Evolutionary conservation across 768 basidiomycete genomes (phyloP).

Genomic region (Pisolithus tinctorius): DNA sequence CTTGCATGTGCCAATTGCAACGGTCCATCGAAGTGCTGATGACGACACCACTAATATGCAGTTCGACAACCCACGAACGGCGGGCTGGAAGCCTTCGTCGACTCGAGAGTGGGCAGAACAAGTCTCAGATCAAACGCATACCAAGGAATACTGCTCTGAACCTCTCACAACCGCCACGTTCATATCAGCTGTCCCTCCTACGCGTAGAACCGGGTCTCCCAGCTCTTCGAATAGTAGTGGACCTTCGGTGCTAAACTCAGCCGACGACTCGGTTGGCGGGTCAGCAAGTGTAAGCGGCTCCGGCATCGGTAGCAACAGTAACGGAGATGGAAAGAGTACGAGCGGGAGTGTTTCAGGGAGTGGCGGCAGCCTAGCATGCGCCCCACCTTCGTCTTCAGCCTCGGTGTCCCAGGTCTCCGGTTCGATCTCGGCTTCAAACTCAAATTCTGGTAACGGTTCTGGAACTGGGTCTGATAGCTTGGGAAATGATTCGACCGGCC

Average conservation of each 20-base stretch:
- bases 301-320: slow-evolving; percentile 6
- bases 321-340: slow-evolving; percentile 5
- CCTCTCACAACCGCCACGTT: slow-evolving; percentile 2
- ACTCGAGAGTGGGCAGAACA: slow-evolving; percentile 45
- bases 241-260: slow-evolving; percentile 18
- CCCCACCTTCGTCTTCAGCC: slow-evolving; percentile 8
- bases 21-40: slow-evolving; percentile 7
- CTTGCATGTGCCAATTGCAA: slow-evolving; percentile 23
- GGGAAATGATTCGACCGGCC: background rate
- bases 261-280: slow-evolving; percentile 15
- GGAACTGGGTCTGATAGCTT: slow-evolving; percentile 14
- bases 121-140: slow-evolving; percentile 28
- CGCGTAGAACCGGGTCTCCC: slow-evolving; percentile 18
- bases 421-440: slow-evolving; percentile 21
- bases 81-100: slow-evolving; percentile 18
- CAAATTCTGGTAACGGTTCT: slow-evolving; percentile 11
- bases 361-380: slow-evolving; percentile 1
- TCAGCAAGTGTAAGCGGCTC: slow-evolving; percentile 6
- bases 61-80: slow-evolving; percentile 14
- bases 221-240: slow-evolving; percentile 20
- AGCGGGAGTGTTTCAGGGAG: slow-evolving; percentile 11
- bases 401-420: slow-evolving; percentile 12
- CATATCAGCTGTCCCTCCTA: slow-evolving; percentile 3
- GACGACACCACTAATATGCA: slow-evolving; percentile 10
- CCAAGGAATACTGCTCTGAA: slow-evolving; percentile 2